Base-by-base conservation (phyloP, 2,329 filamentous ascomycete genomes). In the Fusarium albidum region DNA sequence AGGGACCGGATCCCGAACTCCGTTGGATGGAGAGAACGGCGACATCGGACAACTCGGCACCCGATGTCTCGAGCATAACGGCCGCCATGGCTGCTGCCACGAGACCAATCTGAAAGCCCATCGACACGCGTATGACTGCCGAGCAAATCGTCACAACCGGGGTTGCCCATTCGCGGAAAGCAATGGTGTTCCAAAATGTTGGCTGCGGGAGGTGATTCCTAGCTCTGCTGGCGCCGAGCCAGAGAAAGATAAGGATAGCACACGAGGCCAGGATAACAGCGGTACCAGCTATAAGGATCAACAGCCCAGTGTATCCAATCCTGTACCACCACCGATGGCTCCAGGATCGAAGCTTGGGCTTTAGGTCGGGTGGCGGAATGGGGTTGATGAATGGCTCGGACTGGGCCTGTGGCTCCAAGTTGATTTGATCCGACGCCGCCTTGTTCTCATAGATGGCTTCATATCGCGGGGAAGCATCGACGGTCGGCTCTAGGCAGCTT, bases 31-130 rank as follows among this genome's bases (percentile, higher is more conserved):
- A 59, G 1, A 61, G 9, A 3, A 34, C 5, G 1, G 44, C 52
- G 0, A 42, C 25, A 2, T 61, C 52, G 2, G 17, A 25, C 0
- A 61, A 26, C 35, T 14, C 52, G 0, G 37, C 34, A 0, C n/a
- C n/a, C n/a, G n/a, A n/a, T n/a, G 44, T 60, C 13, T 61, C 56
- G 0, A 59, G 27, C 2, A 60, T 50, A 6, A 53, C 13, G 3
- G 56, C 45, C 1, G 57, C 52, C 44, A 49, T 50, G 2, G 56
- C 43, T 5, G 56, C 48, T 10, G 40, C 52, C 3, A 44, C 6
- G 3, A 61, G 17, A 0, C 47, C 52, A 0, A 27, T 42, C 5
- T 61, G 57, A 0, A 60, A 21, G 2, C 11, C 45, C 15, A 54
- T 53, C 2, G 52, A 37, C 0, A 33, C 17, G 8, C 52, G 26